These are phyloP conservation scores for Solanum clarkiae DNA, from an alignment of 257 asterid species.

Conservation along the genomic window DNA sequence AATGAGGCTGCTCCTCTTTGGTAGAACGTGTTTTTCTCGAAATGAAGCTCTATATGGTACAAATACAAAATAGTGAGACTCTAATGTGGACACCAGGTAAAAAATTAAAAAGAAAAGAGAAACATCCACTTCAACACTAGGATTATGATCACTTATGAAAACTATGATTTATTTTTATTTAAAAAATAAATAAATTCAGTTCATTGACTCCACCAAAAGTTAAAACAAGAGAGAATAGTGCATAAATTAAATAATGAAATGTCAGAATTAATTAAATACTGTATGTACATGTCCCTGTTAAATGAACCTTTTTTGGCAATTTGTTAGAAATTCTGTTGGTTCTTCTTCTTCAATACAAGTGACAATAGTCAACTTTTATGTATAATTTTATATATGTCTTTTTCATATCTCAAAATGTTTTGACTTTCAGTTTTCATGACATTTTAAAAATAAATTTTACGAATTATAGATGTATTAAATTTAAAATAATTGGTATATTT, in stretches of 20 bases:
- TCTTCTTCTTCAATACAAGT: neutral
- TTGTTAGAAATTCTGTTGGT: neutral
- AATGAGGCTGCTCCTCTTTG: too few relatives aligned
- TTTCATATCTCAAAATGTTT: neutral
- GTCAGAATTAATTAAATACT: neutral
- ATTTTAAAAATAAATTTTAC: neutral
- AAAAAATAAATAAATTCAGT: neutral
- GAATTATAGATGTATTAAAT: too few relatives aligned
- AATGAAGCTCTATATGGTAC: rapidly evolving
- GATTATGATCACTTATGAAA: too few relatives aligned
- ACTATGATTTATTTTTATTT: neutral
- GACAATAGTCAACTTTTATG: neutral
- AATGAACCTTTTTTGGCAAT: neutral
- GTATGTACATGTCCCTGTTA: neutral
- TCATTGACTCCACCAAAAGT: neutral
- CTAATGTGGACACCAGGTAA: rapidly evolving
- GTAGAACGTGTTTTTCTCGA: too few relatives aligned
- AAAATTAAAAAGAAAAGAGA: too few relatives aligned
- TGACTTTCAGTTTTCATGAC: neutral
- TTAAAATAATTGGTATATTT: too few relatives aligned
- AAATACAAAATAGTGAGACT: too few relatives aligned
- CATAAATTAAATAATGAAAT: neutral
- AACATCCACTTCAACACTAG: too few relatives aligned
- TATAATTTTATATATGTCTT: neutral
- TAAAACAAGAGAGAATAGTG: neutral